Evolutionary conservation across 306 rosid genomes (phyloP).

Genomic region (Lathyrus aphaca): DNA sequence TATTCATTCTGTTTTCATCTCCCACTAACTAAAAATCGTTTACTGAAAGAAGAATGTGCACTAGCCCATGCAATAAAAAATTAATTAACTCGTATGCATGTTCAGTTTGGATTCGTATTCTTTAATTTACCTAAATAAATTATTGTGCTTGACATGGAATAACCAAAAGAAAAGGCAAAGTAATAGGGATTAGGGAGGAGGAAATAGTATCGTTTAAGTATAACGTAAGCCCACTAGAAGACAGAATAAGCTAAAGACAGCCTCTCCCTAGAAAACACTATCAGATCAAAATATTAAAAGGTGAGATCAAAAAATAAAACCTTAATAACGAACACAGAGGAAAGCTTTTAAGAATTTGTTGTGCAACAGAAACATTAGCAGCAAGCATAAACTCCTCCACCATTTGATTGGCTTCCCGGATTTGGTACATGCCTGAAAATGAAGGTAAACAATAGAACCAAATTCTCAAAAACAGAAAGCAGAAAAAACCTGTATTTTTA

Average conservation of each 20-base stretch:
- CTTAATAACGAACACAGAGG: conserved; percentile 80
- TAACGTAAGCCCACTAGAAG: background rate
- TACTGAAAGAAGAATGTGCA: background rate
- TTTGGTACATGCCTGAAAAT: conserved; percentile 91
- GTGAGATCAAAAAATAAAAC: conserved; percentile 43
- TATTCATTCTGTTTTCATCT: too few species aligned
- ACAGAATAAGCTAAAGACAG: conserved; percentile 1
- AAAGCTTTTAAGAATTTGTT: conserved; percentile 78
- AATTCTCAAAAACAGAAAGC: background rate
- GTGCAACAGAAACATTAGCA: conserved; percentile 92
- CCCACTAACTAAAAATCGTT: background rate
- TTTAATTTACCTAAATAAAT: background rate
- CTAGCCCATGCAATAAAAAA: background rate
- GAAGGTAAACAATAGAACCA: conserved; percentile 30
- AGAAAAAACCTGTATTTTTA: background rate
- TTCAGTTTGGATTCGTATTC: background rate
- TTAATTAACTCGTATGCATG: background rate
- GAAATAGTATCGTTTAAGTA: conserved; percentile 7
- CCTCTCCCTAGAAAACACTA: conserved; percentile 8
- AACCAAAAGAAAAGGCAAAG: background rate
- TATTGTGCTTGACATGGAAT: conserved; percentile 8
- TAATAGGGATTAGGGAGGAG: background rate
- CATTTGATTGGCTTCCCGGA: conserved; percentile 98
- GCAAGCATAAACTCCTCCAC: conserved; percentile 99
- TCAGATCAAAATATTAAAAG: conserved; percentile 21